A percentile compares a stretch with the other conserved stretches of the same genome.
Conservation (phyloP, 768 basidiomycete genomes). For the Guyanaporus albipodus region DNA sequence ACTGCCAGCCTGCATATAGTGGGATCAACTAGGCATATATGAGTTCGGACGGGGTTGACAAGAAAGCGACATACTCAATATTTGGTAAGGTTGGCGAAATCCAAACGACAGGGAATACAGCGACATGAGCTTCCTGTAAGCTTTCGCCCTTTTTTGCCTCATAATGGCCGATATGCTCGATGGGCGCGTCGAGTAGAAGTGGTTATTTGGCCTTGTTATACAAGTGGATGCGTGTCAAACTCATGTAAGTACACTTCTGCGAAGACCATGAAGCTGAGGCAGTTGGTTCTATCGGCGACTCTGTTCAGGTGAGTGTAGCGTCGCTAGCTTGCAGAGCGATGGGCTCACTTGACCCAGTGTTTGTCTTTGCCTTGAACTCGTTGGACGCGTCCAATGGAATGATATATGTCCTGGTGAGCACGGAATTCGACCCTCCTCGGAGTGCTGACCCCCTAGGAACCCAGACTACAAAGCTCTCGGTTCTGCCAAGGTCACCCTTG, state of each 20-base stretch:
- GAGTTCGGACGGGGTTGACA: constrained; percentile 1
- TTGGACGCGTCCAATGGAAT: constrained; percentile 67
- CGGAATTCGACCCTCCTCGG: constrained; percentile 6
- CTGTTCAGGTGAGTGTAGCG: constrained; percentile 13
- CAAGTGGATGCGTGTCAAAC: neutral
- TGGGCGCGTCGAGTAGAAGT: neutral
- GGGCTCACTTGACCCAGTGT: constrained; percentile 8
- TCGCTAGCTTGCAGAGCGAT: neutral
- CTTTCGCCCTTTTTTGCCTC: constrained; percentile 95
- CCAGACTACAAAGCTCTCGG: constrained; percentile 43
- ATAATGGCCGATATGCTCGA: constrained; percentile 39
- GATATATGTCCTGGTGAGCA: constrained; percentile 57
- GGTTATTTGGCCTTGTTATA: constrained; percentile 28
- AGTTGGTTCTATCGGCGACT: constrained; percentile 6
- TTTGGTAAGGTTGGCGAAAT: constrained; percentile 92
- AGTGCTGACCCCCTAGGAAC: constrained; percentile 11
- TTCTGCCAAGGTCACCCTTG: constrained; percentile 54
- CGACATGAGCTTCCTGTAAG: constrained; percentile 91
- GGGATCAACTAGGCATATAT: constrained; percentile 62
- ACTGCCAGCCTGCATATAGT: constrained; percentile 72
- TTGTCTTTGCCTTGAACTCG: constrained; percentile 49
- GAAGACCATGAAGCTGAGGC: constrained; percentile 15
- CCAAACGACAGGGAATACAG: constrained; percentile 84
- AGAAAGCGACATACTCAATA: constrained; percentile 58
- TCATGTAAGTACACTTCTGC: neutral